Percentiles rank a stretch among this genome's conserved stretches.
Evolutionary conservation across 495 filamentous ascomycete genomes (phyloP).

Genomic region (Xylaria sp.): DNA sequence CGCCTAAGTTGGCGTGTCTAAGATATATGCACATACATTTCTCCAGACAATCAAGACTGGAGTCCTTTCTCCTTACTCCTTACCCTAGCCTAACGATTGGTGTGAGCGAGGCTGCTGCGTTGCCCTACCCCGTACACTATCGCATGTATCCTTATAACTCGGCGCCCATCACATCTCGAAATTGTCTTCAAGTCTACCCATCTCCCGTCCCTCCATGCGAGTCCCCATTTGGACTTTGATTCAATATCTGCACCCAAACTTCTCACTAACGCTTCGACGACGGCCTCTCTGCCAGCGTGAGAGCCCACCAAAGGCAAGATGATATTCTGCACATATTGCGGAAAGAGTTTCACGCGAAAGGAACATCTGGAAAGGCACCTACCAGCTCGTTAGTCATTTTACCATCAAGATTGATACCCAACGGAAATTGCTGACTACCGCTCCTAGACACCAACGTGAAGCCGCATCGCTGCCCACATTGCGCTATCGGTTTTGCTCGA

Average conservation of each 20-base stretch:
- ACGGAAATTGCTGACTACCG: constrained; percentile 33
- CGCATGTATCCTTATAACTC: background rate
- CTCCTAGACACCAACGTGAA: constrained; percentile 68
- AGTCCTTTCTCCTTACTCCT: background rate
- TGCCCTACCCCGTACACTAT: background rate
- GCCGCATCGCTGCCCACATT: constrained; percentile 64
- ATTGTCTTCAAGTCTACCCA: background rate
- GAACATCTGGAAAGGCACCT: constrained; percentile 71
- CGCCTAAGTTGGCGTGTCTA: background rate
- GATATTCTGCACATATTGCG: constrained; percentile 69
- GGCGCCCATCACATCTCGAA: background rate
- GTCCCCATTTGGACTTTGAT: background rate
- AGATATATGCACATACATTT: constrained; percentile 7
- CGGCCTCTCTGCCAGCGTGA: background rate
- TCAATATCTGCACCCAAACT: background rate
- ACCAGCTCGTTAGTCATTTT: constrained; percentile 59
- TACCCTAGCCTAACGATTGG: too few species aligned
- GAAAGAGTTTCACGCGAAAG: constrained; percentile 68
- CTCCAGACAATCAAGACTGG: background rate
- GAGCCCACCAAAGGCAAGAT: constrained; percentile 34
- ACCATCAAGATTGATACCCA: background rate
- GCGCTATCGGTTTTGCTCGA: constrained; percentile 67
- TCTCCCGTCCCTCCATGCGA: background rate
- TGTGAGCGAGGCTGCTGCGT: constrained; percentile 23
- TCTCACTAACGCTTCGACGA: background rate